Conservation (phyloP, 306 rosid genomes). For the Prunus armeniaca region DNA sequence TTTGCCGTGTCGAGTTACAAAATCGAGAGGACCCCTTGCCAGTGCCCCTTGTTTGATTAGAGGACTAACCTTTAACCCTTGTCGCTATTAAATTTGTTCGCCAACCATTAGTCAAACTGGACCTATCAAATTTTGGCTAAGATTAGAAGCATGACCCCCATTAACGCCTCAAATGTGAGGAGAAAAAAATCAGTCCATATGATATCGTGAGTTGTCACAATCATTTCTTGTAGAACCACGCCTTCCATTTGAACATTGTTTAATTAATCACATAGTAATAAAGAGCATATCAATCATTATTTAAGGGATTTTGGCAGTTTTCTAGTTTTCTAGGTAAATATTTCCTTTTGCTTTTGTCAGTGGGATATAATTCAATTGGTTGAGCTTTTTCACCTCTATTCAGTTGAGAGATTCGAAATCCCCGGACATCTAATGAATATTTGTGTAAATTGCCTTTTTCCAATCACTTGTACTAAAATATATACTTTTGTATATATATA, state of each 20-base stretch:
- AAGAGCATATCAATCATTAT: background rate
- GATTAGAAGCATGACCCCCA: background rate
- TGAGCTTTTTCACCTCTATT: no score
- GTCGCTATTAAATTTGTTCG: background rate
- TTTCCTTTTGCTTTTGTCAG: background rate
- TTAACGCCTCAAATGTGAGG: background rate
- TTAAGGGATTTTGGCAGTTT: background rate
- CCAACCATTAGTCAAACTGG: background rate
- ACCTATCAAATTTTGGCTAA: slow-evolving; percentile 6
- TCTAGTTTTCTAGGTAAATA: background rate
- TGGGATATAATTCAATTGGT: rapidly evolving
- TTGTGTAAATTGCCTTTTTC: rapidly evolving
- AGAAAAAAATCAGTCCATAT: background rate
- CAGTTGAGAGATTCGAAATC: no score
- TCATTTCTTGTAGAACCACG: background rate
- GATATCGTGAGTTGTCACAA: background rate
- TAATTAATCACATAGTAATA: background rate
- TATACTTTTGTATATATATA: background rate
- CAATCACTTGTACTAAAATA: no score
- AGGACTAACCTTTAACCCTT: background rate
- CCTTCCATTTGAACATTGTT: no score
- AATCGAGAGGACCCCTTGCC: background rate
- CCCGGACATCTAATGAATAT: no score
- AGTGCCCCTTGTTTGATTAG: background rate
- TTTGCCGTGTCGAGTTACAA: background rate